Percentiles rank a stretch among this genome's conserved stretches.
Conservation (phyloP, 805 yeast genomes). For the Zygoascus tannicola region DNA sequence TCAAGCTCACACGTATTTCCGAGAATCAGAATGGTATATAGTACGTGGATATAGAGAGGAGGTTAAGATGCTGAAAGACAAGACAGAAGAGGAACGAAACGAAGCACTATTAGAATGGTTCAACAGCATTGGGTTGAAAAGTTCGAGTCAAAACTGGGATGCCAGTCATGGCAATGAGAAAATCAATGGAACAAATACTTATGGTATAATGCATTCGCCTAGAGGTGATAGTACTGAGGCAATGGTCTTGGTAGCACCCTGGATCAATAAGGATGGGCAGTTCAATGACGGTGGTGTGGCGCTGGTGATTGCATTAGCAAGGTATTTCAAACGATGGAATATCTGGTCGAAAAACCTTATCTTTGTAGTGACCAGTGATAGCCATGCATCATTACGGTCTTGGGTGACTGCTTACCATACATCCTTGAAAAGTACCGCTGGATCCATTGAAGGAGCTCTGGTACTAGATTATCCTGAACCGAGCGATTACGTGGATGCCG, state of each 20-base stretch:
- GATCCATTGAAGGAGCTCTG: slow-evolving; percentile 84
- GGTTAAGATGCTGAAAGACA: slow-evolving; percentile 31
- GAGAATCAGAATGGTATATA: slow-evolving; percentile 92
- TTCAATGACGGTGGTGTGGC: slow-evolving; percentile 76
- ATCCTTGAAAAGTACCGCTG: slow-evolving; percentile 77
- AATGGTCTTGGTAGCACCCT: slow-evolving; percentile 82
- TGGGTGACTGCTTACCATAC: slow-evolving; percentile 96
- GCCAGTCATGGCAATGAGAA: slow-evolving; percentile 19
- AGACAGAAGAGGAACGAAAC: slow-evolving; percentile 32
- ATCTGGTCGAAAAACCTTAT: slow-evolving; percentile 94
- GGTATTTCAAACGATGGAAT: slow-evolving; percentile 77
- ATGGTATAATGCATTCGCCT: slow-evolving; percentile 84
- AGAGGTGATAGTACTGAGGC: slow-evolving; percentile 96
- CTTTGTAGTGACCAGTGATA: slow-evolving; percentile 70
- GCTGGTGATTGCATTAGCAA: slow-evolving; percentile 58
- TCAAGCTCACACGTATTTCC: slow-evolving; percentile 82
- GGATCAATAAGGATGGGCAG: slow-evolving; percentile 57
- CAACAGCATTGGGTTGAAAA: slow-evolving; percentile 60
- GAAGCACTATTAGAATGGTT: slow-evolving; percentile 48
- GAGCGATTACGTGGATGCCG: slow-evolving; percentile 58
- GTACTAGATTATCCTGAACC: slow-evolving; percentile 64
- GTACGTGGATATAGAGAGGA: slow-evolving; percentile 76
- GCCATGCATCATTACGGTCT: slow-evolving; percentile 54
- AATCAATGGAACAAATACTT: slow-evolving; percentile 41
- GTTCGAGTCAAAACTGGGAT: slow-evolving; percentile 37